Evolutionary conservation across 139 green algal species (phyloP).

Genomic region (Haematococcus sp.): DNA sequence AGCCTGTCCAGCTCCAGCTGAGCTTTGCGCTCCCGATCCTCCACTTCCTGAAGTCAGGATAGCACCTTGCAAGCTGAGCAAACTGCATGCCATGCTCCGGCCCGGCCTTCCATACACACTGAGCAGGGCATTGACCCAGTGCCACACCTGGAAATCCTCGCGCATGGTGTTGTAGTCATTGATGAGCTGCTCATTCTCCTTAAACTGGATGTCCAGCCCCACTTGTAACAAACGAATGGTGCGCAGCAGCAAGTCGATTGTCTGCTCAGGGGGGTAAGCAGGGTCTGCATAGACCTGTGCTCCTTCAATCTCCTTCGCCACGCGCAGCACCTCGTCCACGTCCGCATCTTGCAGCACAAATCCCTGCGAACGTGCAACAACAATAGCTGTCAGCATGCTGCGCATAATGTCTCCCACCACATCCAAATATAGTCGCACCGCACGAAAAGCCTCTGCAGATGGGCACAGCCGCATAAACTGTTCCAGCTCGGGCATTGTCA

Average conservation of each 20-base stretch:
- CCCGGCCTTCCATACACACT: background rate
- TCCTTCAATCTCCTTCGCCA: constrained; percentile 25
- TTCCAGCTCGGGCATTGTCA: constrained; percentile 26
- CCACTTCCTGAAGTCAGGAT: constrained; percentile 11
- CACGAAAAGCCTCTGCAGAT: constrained; percentile 18
- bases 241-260: constrained; percentile 18
- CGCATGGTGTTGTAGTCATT: constrained; percentile 57
- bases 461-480: constrained; percentile 19
- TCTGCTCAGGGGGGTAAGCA: constrained; percentile 12
- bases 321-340: constrained; percentile 28
- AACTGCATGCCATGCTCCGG: background rate
- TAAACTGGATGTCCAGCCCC: constrained; percentile 38
- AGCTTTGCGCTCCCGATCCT: constrained; percentile 12
- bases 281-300: constrained; percentile 26
- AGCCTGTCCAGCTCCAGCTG: constrained; percentile 44
- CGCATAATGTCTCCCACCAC: background rate
- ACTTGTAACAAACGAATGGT: constrained; percentile 31
- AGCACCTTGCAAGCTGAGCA: background rate
- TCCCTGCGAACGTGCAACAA: constrained; percentile 18
- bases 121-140: background rate
- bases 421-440: constrained; percentile 1
- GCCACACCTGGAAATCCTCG: constrained; percentile 20
- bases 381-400: background rate
- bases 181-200: constrained; percentile 46
- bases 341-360: constrained; percentile 32